Base-by-base conservation (phyloP, 176 grass and related monocot species). In the Pontederia paniculata region DNA sequence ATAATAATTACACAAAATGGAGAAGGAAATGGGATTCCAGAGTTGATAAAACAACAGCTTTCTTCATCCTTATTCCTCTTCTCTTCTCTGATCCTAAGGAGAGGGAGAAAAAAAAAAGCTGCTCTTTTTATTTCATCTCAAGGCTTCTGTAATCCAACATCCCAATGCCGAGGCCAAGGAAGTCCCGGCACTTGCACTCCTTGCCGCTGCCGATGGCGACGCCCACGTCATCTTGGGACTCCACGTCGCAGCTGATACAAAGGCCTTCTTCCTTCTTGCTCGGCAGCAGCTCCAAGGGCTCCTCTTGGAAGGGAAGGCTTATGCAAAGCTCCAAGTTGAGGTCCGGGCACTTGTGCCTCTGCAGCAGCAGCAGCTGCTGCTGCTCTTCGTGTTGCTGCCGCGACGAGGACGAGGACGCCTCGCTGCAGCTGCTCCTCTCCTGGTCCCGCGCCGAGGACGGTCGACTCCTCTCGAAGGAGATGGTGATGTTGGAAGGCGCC, bases 271-370 rank as follows among this genome's bases (percentile, higher is more conserved):
- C 31, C 56, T 9, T 59, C 56, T 59, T 59, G 9, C 16, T 37
- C 56, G 56, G 56, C 9, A n/a, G 9, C 2, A 52, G 18, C 19
- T 14, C 14, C 1, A 23, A 14, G 11, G 20, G 12, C 21, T 66
- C 21, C 19, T 9, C 14, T 31, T 42, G 56, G 56, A 59, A 59
- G 12, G 83, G 91, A 11, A 83, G 86, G 80, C 86, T 90, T 63
- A 97, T 97, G 69, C 83, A 84, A 0, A 97, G 86, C 23, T 97
- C 91, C 71, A 97, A 54, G 74, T 97, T 97, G 1, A 97, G 77
- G 72, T 97, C 91, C 0, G 86, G 86, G 60, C 82, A 85, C 76
- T 78, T 86, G 62, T 80, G 83, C 23, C 77, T 45, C 75, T 78
- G 76, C 58, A 74, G 28, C 28, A 37, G 28, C 28, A 6, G 28